phyloP scores from a whole-genome alignment of 495 filamentous ascomycete genomes.

The Aspergillus cristatus region DNA sequence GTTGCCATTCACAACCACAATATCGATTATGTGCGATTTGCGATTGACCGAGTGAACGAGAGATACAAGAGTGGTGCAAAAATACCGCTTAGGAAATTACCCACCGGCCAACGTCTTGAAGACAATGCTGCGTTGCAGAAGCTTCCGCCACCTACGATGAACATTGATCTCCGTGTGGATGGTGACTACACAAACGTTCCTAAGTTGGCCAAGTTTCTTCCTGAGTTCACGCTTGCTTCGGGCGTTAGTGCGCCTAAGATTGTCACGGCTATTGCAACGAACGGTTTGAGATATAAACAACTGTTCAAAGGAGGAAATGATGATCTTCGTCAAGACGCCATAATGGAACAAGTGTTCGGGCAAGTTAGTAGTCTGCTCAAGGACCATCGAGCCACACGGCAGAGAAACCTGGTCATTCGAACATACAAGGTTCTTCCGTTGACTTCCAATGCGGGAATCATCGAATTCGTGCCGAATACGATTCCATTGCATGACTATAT shows the following conservation, averaged over 20 bases:
- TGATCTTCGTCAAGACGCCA: constrained; percentile 95
- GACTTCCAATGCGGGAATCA: constrained; percentile 74
- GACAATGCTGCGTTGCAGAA: constrained; percentile 45
- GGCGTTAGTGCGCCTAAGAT: constrained; percentile 91
- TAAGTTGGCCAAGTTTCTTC: constrained; percentile 54
- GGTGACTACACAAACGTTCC: constrained; percentile 71
- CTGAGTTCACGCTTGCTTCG: constrained; percentile 72
- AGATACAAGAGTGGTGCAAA: constrained; percentile 60
- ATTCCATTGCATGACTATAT: constrained; percentile 84
- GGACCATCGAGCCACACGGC: constrained; percentile 73
- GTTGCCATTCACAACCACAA: constrained; percentile 61
- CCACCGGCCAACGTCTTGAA: constrained; percentile 46
- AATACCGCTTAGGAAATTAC: constrained; percentile 49
- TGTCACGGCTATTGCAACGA: constrained; percentile 62
- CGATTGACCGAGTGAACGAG: constrained; percentile 49
- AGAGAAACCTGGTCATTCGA: constrained; percentile 77
- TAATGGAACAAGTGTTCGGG: constrained; percentile 99
- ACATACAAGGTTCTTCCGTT: constrained; percentile 96
- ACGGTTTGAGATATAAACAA: constrained; percentile 76
- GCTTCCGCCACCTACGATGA: constrained; percentile 85
- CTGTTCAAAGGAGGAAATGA: constrained; percentile 90
- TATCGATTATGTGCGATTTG: constrained; percentile 63
- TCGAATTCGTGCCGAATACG: constrained; percentile 92
- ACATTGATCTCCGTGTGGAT: constrained; percentile 62
- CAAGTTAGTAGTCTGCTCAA: constrained; percentile 86